Percentiles rank a stretch among this genome's conserved stretches.
phyloP scores from a whole-genome alignment of 2,329 filamentous ascomycete species.

The Fusarium clavum region DNA sequence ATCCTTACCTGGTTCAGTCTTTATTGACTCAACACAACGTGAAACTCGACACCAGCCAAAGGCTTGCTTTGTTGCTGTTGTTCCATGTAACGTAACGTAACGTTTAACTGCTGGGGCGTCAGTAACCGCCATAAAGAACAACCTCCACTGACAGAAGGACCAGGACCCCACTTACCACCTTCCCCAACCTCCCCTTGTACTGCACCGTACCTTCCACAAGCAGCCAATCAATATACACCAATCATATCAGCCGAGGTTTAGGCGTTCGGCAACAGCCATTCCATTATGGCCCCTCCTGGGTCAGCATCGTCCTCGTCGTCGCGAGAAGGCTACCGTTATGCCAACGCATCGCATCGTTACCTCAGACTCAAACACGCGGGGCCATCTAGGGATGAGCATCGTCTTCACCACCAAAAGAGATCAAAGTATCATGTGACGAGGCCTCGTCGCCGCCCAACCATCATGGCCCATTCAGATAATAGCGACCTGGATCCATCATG shows the following conservation, averaged over 20 bases:
- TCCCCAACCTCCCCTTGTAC: background rate
- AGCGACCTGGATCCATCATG: conserved; percentile 70
- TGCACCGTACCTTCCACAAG: background rate
- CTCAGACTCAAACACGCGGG: conserved; percentile 47
- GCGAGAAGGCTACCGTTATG: conserved; percentile 32
- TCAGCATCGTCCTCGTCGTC: conserved; percentile 43
- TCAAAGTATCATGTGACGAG: conserved; percentile 45
- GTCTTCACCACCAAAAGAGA: conserved; percentile 31
- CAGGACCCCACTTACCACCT: conserved; percentile 25
- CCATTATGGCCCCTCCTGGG: conserved; percentile 43
- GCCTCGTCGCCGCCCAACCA: conserved; percentile 45
- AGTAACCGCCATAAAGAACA: conserved; percentile 36
- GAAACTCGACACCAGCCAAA: conserved; percentile 11
- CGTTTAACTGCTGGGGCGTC: conserved; percentile 37
- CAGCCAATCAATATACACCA: conserved; percentile 37
- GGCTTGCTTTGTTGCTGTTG: conserved; percentile 19
- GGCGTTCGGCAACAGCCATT: conserved; percentile 33
- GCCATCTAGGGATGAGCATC: conserved; percentile 35
- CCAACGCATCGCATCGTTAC: conserved; percentile 48
- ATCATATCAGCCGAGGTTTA: conserved; percentile 41
- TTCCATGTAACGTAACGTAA: conserved; percentile 48
- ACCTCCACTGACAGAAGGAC: conserved; percentile 4
- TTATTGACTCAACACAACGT: conserved; percentile 35
- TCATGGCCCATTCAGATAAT: conserved; percentile 52
- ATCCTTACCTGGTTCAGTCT: conserved; percentile 38